Evolutionary conservation across 2,329 filamentous ascomycete genomes (phyloP), one percentile per base, ranked within the genome.

Genomic region (Venturiaceae sp.): DNA sequence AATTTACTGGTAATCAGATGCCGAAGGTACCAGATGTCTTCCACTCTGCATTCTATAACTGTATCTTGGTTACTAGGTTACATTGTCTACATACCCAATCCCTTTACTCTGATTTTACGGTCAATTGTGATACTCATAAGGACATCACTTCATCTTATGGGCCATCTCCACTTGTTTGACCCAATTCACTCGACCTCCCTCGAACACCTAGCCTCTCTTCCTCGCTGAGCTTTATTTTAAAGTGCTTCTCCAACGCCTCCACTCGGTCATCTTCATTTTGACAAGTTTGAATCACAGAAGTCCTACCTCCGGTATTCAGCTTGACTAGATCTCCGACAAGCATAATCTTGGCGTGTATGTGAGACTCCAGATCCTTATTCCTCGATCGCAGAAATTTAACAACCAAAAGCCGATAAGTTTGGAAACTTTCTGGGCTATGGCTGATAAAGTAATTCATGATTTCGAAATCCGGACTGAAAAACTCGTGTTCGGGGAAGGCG

Each of bases 391-490:
- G 57, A 47, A 76, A 75, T 61, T 69, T 73, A 7, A 75, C 72
- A 19, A 74, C 63, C 44, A 75, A 59, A 16, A 69, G 63, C 46
- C 62, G 70, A 19, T 71, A 60, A 65, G 73, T 33, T 23, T 46
- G 36, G 33, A 57, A 57, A 46, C 34, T 46, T 19, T 32, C n/a
- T 3, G 30, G 34, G 26, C 53, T 41, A 19, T 19, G 23, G 11
- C 28, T 21, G 2, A 36, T 41, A 28, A 55, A 55, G 56, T 66
- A 70, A 63, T 75, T 75, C 34, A 75, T 67, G 3, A 74, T 65
- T 39, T 71, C 66, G 47, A 73, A 74, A 53, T 76, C 74, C 1
- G 66, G 63, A 56, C 69, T 65, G 56, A 73, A 67, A 19, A 71
- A 75, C 61, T 76, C 71, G 11, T 26, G 4, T 0, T 69, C 58